Conservation (phyloP, 2,329 filamentous ascomycete genomes). For the Trichoderma atrobrunneum region DNA sequence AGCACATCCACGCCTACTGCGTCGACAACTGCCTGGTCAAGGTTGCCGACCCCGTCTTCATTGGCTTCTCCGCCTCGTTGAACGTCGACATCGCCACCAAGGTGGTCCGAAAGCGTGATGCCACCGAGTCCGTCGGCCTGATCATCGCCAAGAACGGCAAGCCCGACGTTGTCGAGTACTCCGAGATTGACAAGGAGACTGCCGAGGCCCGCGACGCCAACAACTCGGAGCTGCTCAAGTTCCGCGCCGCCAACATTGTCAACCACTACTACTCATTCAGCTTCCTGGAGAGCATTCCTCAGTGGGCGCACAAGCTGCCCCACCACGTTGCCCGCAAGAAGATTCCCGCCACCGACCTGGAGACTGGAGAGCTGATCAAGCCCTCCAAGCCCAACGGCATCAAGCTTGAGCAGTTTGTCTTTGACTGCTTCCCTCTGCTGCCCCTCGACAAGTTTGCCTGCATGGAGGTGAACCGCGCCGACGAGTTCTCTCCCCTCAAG, state of each 20-base stretch:
- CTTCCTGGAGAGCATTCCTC: conserved; percentile 87
- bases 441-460: conserved; percentile 86
- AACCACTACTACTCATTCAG: conserved; percentile 99
- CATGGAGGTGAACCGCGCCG: conserved; percentile 93
- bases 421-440: conserved; percentile 93
- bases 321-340: conserved; percentile 98
- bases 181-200: conserved; percentile 87
- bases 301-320: conserved; percentile 80
- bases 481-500: conserved; percentile 97
- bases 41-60: conserved; percentile 94
- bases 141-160: conserved; percentile 94
- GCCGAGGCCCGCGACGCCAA: conserved; percentile 83
- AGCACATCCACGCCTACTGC: conserved; percentile 97
- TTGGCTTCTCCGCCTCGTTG: conserved; percentile 86
- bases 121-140: conserved; percentile 91
- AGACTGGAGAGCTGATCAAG: conserved; percentile 78
- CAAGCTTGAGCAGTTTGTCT: conserved; percentile 99
- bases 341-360: conserved; percentile 80
- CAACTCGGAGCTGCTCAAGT: conserved; percentile 80
- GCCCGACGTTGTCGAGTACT: conserved; percentile 98
- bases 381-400: conserved; percentile 95
- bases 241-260: conserved; percentile 97
- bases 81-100: conserved; percentile 96
- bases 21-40: conserved; percentile 99
- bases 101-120: conserved; percentile 97